phyloP scores from a whole-genome alignment of 805 yeast genomes.

The Tetrapisispora phaffii region DNA sequence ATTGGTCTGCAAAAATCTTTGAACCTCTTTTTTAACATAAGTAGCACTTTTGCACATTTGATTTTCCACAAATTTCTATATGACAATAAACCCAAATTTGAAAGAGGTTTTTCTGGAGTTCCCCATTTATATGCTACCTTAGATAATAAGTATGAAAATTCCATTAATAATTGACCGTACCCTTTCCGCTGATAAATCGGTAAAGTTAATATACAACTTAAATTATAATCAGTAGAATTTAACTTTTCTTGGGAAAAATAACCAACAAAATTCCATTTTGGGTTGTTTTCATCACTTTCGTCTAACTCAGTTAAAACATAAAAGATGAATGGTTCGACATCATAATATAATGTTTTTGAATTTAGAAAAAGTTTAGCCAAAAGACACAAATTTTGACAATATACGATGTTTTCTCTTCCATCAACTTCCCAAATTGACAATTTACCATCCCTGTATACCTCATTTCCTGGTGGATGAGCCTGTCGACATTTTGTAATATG shows the following conservation, averaged over 20 bases:
- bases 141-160: slow-evolving; percentile 75
- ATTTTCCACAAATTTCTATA: slow-evolving; percentile 82
- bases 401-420: slow-evolving; percentile 71
- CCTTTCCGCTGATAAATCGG: slow-evolving; percentile 86
- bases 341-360: slow-evolving; percentile 86
- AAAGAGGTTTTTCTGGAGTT: slow-evolving; percentile 91
- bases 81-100: slow-evolving; percentile 75
- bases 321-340: slow-evolving; percentile 90
- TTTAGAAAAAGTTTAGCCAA: slow-evolving; percentile 82
- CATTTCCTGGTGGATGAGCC: slow-evolving; percentile 81
- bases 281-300: slow-evolving; percentile 15
- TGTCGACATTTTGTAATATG: slow-evolving; percentile 68
- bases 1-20: not conserved
- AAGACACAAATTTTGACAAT: slow-evolving; percentile 84
- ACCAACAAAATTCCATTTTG: slow-evolving; percentile 73
- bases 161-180: slow-evolving; percentile 80
- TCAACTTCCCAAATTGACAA: slow-evolving; percentile 85
- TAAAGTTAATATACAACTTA: slow-evolving; percentile 82
- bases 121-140: slow-evolving; percentile 68
- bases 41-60: slow-evolving; percentile 40
- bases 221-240: slow-evolving; percentile 66
- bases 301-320: slow-evolving; percentile 72
- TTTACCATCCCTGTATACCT: slow-evolving; percentile 62
- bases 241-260: slow-evolving; percentile 83
- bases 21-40: slow-evolving; percentile 5